Evolutionary conservation across 768 basidiomycete genomes (phyloP).

Genomic region (Trametes sanguinea): DNA sequence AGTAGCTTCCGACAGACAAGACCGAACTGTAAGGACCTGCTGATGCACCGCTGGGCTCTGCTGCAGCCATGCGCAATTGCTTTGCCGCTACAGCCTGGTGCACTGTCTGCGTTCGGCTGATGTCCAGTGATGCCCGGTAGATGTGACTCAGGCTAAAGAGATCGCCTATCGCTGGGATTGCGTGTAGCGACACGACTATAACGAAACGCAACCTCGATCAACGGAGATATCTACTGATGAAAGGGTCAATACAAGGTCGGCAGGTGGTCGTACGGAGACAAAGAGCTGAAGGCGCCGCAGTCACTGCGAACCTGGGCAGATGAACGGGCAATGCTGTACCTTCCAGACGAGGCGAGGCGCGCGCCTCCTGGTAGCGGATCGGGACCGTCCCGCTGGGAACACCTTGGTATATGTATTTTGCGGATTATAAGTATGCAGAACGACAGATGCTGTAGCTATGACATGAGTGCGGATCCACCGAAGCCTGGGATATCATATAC

Average conservation of each 20-base stretch:
- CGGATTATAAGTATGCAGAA: conserved; percentile 16
- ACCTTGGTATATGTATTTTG: conserved; percentile 21
- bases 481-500: conserved; percentile 19
- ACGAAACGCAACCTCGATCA: too few relatives aligned
- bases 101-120: too few relatives aligned
- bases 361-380: neutral
- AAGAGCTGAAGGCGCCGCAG: too few relatives aligned
- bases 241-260: too few relatives aligned
- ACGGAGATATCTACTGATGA: too few relatives aligned
- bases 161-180: too few relatives aligned
- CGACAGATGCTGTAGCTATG: conserved; percentile 21
- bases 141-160: too few relatives aligned
- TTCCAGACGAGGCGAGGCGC: neutral
- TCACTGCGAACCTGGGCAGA: too few relatives aligned
- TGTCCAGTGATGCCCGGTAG: too few relatives aligned
- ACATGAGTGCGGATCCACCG: conserved; percentile 17
- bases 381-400: neutral
- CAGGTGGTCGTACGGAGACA: too few relatives aligned
- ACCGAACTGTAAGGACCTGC: neutral
- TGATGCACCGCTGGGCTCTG: neutral
- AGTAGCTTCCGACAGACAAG: neutral
- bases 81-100: neutral
- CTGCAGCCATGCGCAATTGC: neutral
- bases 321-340: neutral
- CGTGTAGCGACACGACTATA: too few relatives aligned